These are phyloP conservation scores for Thraustochytrium striatum DNA, from an alignment of 352 stramenopile genomes.

Conservation along the genomic window DNA sequence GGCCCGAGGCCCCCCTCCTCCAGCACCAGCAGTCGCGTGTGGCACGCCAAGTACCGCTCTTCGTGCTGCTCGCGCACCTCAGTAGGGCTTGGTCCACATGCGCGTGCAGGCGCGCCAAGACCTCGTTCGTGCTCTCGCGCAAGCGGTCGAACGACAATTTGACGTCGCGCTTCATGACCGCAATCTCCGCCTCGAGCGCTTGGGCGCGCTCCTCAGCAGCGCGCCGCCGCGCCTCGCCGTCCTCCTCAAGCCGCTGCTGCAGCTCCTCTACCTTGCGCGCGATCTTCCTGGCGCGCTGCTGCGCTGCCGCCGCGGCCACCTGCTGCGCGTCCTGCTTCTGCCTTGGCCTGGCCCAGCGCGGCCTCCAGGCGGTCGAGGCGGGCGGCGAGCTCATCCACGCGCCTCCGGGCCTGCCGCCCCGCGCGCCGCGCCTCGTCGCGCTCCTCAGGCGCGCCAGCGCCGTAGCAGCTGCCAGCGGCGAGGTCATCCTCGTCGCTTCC, in stretches of 20 bases:
- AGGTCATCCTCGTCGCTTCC: too few relatives aligned
- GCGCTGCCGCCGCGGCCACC: neutral
- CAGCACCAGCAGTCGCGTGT: neutral
- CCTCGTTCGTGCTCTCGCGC: neutral
- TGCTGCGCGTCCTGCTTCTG: neutral
- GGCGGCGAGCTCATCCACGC: too few relatives aligned
- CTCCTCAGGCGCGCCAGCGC: too few relatives aligned
- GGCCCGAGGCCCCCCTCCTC: neutral
- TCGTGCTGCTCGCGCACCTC: neutral
- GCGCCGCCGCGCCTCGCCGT: neutral
- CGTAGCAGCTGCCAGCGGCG: too few relatives aligned
- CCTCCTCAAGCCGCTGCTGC: neutral
- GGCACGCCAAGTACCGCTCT: neutral
- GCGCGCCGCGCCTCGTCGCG: too few relatives aligned
- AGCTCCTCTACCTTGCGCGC: neutral
- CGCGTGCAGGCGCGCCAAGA: neutral
- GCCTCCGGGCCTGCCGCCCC: too few relatives aligned
- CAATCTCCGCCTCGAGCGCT: neutral
- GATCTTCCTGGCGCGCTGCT: neutral
- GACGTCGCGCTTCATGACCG: neutral
- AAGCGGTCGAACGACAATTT: neutral
- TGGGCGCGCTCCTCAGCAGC: too few relatives aligned
- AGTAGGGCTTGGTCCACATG: neutral
- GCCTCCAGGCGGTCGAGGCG: neutral
- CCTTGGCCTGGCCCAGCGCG: neutral